Percentiles rank a stretch among this genome's conserved stretches.
Evolutionary conservation across 805 yeast genomes (phyloP).

Genomic region (Candida adriatica): DNA sequence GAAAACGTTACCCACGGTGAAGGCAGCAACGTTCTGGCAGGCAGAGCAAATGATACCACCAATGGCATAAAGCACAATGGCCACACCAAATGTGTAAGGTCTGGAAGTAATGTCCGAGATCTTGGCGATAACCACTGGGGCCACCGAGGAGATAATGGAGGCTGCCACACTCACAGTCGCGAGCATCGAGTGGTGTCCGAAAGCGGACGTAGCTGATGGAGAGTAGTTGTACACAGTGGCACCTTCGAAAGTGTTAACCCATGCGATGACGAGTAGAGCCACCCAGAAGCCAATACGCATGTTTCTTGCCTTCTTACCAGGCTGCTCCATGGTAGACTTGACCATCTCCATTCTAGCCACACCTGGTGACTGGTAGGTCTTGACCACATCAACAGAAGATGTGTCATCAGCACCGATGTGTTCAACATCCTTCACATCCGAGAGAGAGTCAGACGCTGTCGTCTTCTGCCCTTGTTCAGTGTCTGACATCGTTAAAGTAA

Average conservation of each 20-base stretch:
- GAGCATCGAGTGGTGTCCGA: slow-evolving; percentile 33
- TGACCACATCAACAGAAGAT: slow-evolving; percentile 1
- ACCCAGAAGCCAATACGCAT: slow-evolving; percentile 13
- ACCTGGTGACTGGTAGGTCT: slow-evolving; percentile 20
- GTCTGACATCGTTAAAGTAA: too few relatives aligned
- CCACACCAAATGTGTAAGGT: slow-evolving; percentile 30
- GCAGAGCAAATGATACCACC: slow-evolving; percentile 33
- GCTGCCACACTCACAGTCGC: slow-evolving; percentile 34
- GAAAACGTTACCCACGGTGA: slow-evolving; percentile 31
- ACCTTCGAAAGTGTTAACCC: slow-evolving; percentile 23
- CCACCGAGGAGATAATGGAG: slow-evolving; percentile 32
- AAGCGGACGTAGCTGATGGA: slow-evolving; percentile 35
- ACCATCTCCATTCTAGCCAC: slow-evolving; percentile 19
- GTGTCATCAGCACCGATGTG: background rate
- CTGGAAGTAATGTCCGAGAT: slow-evolving; percentile 35
- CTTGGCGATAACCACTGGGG: slow-evolving; percentile 34
- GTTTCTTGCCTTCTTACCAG: slow-evolving; percentile 10
- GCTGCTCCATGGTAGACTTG: slow-evolving; percentile 15
- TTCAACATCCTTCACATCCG: background rate
- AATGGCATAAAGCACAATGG: slow-evolving; percentile 26
- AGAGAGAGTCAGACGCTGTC: too few relatives aligned
- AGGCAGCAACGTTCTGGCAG: slow-evolving; percentile 29
- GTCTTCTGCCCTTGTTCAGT: too few relatives aligned
- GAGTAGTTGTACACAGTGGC: slow-evolving; percentile 27
- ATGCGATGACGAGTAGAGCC: slow-evolving; percentile 11